These are phyloP conservation scores for Rhamnella rubrinervis DNA, from an alignment of 331 rosid species.

Conservation along the genomic window DNA sequence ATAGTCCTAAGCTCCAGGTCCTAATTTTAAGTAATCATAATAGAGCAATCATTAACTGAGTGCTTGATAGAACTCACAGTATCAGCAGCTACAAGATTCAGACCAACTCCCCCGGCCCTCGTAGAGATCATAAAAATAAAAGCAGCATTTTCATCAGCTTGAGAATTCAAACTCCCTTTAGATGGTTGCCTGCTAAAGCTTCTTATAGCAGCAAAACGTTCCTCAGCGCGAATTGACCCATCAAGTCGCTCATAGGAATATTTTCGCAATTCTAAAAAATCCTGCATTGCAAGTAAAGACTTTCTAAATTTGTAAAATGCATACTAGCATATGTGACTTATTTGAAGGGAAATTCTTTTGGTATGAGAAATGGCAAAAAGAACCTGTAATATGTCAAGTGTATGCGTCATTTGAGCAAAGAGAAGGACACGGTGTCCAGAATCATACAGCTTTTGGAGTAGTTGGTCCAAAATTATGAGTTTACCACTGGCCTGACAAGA, in stretches of 20 bases:
- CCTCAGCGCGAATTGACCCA: slow-evolving; percentile 98
- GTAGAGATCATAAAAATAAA: slow-evolving; percentile 93
- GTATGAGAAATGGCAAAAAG: not conserved
- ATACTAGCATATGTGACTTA: not conserved
- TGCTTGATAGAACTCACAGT: slow-evolving; percentile 52
- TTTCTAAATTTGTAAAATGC: not conserved
- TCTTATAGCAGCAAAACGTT: slow-evolving; percentile 97
- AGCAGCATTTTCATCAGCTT: slow-evolving; percentile 52
- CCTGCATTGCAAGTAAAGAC: slow-evolving; percentile 43
- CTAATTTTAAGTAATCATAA: not conserved
- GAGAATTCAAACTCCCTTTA: slow-evolving; percentile 46
- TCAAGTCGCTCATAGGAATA: slow-evolving; percentile 96
- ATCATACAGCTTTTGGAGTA: slow-evolving; percentile 73
- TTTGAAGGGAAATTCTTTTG: not conserved
- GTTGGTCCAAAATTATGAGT: slow-evolving; percentile 78
- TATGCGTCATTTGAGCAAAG: slow-evolving; percentile 97
- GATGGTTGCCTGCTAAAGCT: slow-evolving; percentile 69
- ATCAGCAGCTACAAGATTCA: slow-evolving; percentile 96
- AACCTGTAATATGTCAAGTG: slow-evolving; percentile 94
- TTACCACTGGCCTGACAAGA: slow-evolving; percentile 83
- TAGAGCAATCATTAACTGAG: not conserved
- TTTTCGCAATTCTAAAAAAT: slow-evolving; percentile 71
- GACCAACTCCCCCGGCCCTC: slow-evolving; percentile 98
- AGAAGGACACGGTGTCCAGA: slow-evolving; percentile 86
- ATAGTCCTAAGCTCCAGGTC: not conserved